phyloP scores from a whole-genome alignment of 2,329 filamentous ascomycete species.

The Helicocarpus griseus region DNA sequence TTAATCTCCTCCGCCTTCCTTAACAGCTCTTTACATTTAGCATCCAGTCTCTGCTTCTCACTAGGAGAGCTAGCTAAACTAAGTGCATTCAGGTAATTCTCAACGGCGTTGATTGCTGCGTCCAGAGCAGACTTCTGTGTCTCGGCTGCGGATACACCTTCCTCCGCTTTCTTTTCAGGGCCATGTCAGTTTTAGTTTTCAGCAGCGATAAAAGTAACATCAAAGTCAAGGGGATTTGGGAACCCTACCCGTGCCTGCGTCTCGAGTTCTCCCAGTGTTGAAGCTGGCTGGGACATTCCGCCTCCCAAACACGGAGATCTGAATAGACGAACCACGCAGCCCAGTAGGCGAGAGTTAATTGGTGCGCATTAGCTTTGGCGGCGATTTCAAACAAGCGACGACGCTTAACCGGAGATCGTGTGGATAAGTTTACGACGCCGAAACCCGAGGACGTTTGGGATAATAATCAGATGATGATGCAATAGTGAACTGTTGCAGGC shows the following conservation, averaged over 20 bases:
- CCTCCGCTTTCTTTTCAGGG: slow-evolving; percentile 11
- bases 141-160: slow-evolving; percentile 35
- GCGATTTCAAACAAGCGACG: not conserved
- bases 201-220: too few species aligned
- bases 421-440: not conserved
- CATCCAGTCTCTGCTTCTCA: slow-evolving; percentile 58
- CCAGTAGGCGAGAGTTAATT: not conserved
- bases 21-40: slow-evolving; percentile 61
- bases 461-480: not conserved
- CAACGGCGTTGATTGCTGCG: slow-evolving; percentile 65
- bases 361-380: not conserved
- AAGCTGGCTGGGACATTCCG: not conserved
- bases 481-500: not conserved
- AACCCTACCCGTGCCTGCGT: slow-evolving; percentile 4
- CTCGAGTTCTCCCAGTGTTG: slow-evolving; percentile 1
- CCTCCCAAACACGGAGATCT: not conserved
- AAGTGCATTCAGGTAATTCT: slow-evolving; percentile 71
- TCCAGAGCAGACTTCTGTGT: slow-evolving; percentile 58
- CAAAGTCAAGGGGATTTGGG: too few species aligned
- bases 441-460: too few species aligned
- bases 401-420: not conserved
- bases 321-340: not conserved
- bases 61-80: slow-evolving; percentile 48
- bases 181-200: not conserved
- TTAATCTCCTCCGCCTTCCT: slow-evolving; percentile 70